Evolutionary conservation across 495 filamentous ascomycete species (phyloP).

Genomic region (Pseudomonodictys pantanalensis): DNA sequence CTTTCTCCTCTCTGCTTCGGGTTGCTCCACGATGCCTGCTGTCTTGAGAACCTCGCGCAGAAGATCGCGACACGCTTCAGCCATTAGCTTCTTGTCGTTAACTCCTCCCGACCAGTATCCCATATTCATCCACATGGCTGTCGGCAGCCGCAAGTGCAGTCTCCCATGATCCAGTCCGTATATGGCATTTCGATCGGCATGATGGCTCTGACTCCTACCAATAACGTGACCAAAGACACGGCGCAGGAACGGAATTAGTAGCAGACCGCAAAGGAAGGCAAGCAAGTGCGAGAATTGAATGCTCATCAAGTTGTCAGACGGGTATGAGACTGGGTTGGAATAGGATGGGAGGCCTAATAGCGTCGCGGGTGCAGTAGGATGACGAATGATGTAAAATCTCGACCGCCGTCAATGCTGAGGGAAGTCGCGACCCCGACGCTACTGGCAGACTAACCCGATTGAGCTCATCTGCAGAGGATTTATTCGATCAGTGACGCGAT

Average conservation of each 20-base stretch:
- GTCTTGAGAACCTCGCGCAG: slow-evolving; percentile 45
- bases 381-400: neutral
- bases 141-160: slow-evolving; percentile 22
- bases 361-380: no score
- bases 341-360: no score
- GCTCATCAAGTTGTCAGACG: no score
- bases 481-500: no score
- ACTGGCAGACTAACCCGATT: no score
- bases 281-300: neutral
- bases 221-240: no score
- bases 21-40: slow-evolving; percentile 28
- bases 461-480: no score
- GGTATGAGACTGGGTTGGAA: no score
- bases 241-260: neutral
- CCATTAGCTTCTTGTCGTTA: neutral
- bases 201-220: no score
- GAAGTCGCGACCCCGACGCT: no score
- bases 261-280: neutral
- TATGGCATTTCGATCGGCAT: no score
- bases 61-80: slow-evolving; percentile 42
- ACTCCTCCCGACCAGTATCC: slow-evolving; percentile 36
- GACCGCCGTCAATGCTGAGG: no score
- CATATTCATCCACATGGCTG: slow-evolving; percentile 44
- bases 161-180: slow-evolving; percentile 32
- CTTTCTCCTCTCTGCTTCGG: neutral